phyloP scores from a whole-genome alignment of 768 basidiomycete genomes.

The Tricholoma terreum region DNA sequence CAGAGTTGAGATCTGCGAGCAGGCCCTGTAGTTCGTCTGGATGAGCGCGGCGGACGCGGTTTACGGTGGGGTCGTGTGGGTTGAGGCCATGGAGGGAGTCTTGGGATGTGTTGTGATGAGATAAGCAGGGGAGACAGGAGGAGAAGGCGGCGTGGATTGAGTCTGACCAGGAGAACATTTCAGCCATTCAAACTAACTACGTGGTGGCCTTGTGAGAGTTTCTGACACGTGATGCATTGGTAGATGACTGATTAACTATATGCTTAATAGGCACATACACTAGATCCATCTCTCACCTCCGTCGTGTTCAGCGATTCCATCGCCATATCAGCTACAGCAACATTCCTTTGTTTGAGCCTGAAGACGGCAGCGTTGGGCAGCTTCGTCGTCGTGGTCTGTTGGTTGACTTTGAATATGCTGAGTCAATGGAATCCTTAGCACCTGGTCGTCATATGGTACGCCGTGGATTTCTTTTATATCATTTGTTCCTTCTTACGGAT shows the following conservation, averaged over 20 bases:
- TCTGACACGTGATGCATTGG: too few species aligned
- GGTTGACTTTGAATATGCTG: neutral
- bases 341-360: neutral
- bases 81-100: conserved; percentile 19
- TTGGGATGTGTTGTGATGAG: conserved; percentile 17
- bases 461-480: too few species aligned
- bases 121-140: conserved; percentile 60
- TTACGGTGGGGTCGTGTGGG: conserved; percentile 23
- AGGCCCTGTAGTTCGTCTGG: conserved; percentile 39
- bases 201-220: too few species aligned
- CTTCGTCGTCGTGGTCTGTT: neutral
- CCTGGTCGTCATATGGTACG: too few species aligned
- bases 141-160: conserved; percentile 53
- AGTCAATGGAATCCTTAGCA: neutral
- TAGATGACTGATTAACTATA: too few species aligned
- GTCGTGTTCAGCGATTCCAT: too few species aligned
- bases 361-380: neutral
- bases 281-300: too few species aligned
- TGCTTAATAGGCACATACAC: too few species aligned
- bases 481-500: neutral
- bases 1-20: conserved; percentile 36
- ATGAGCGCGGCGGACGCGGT: conserved; percentile 35
- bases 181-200: too few species aligned
- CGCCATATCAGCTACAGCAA: neutral
- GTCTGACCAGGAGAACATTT: conserved; percentile 56